Percentiles rank a stretch among this genome's conserved stretches.
These are phyloP conservation scores for Aegilops umbellulata DNA, from an alignment of 176 grass and related monocot species.

Conservation along the genomic window DNA sequence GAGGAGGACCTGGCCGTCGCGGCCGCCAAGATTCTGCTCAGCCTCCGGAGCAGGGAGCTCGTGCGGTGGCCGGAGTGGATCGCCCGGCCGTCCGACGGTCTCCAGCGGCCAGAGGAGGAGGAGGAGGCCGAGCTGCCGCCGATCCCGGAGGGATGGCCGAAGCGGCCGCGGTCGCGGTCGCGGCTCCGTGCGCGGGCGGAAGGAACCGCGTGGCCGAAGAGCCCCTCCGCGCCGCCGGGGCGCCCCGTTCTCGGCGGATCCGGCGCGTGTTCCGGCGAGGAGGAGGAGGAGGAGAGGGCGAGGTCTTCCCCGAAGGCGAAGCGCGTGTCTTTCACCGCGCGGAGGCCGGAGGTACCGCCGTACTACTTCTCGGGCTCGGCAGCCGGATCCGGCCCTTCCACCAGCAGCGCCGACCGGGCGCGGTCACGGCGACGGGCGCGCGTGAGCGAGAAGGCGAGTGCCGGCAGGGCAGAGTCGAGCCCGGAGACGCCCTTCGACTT, in stretches of 20 bases:
- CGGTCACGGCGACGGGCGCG: background rate
- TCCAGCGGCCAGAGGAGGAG: background rate
- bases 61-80: slow-evolving; percentile 11
- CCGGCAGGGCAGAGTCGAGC: background rate
- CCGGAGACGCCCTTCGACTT: slow-evolving; percentile 27
- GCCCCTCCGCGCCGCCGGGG: background rate
- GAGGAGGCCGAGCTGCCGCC: background rate
- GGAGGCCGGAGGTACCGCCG: background rate
- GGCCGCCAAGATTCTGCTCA: slow-evolving; percentile 38
- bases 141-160: background rate
- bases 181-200: background rate
- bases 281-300: background rate
- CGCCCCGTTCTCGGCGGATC: background rate
- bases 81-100: background rate
- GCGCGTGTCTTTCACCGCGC: background rate
- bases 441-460: background rate
- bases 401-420: background rate
- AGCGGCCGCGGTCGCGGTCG: background rate
- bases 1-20: background rate
- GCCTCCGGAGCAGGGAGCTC: background rate
- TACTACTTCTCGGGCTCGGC: too few species aligned
- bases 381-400: slow-evolving; percentile 4
- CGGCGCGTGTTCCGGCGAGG: background rate
- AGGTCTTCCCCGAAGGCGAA: background rate
- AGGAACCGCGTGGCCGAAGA: background rate